Conservation (phyloP, 2,329 filamentous ascomycete genomes). For the Didymella pinodella region DNA sequence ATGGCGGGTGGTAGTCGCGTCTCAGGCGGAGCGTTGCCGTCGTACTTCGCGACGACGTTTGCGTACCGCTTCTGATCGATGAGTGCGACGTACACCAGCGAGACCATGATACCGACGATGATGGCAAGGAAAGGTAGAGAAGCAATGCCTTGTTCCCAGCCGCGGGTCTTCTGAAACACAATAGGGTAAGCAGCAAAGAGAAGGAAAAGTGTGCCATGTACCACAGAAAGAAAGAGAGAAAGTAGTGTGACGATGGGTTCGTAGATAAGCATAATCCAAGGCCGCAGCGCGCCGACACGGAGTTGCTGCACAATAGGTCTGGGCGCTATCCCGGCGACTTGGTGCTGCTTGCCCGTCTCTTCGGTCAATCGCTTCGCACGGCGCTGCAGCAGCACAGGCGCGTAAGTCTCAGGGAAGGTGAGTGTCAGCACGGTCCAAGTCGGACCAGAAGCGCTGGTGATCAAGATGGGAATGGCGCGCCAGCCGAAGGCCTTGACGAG, state of each 20-base stretch:
- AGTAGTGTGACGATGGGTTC: conserved; percentile 57
- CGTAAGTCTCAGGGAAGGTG: conserved; percentile 87
- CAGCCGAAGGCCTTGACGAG: conserved; percentile 73
- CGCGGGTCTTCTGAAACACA: conserved; percentile 64
- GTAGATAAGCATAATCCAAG: conserved; percentile 64
- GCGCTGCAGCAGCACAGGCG: conserved; percentile 74
- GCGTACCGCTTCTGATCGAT: conserved; percentile 31
- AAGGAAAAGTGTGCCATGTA: conserved; percentile 50
- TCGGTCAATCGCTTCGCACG: conserved; percentile 75
- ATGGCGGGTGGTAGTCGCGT: conserved; percentile 60
- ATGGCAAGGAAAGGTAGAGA: conserved; percentile 69
- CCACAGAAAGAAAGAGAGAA: conserved; percentile 26
- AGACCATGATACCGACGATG: conserved; percentile 61
- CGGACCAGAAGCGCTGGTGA: conserved; percentile 71
- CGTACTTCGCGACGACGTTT: conserved; percentile 17
- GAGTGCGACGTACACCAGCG: conserved; percentile 28
- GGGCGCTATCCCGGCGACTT: conserved; percentile 50
- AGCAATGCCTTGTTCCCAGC: conserved; percentile 63
- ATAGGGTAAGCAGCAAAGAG: conserved; percentile 59
- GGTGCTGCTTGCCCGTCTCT: conserved; percentile 68
- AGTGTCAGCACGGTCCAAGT: conserved; percentile 73
- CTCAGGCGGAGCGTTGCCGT: conserved; percentile 62
- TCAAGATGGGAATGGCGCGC: conserved; percentile 76
- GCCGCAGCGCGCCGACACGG: conserved; percentile 63
- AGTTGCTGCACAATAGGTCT: conserved; percentile 60